These are phyloP conservation scores for Quercus suber DNA, from an alignment of 306 rosid genomes.

Conservation along the genomic window DNA sequence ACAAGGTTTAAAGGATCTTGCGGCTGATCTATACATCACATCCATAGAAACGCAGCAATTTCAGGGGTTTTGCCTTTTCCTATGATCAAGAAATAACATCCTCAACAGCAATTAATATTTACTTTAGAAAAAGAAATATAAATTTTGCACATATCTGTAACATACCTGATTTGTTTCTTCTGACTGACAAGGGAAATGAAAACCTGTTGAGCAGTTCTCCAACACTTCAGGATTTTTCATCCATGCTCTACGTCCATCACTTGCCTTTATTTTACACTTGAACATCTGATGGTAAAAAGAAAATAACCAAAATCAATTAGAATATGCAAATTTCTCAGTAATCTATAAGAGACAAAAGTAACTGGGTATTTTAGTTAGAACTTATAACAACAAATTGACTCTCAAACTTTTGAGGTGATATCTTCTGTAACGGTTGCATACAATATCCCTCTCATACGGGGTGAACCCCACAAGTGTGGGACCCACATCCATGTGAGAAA, in stretches of 20 bases:
- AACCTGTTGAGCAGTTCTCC: slow-evolving; percentile 81
- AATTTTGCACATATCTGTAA: background rate
- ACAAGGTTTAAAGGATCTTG: slow-evolving; percentile 15
- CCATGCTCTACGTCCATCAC: slow-evolving; percentile 79
- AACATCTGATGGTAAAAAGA: slow-evolving; percentile 51
- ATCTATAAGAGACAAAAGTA: background rate
- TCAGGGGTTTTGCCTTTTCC: slow-evolving; percentile 74
- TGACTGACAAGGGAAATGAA: slow-evolving; percentile 55
- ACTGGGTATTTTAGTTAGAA: background rate
- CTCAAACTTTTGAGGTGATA: background rate
- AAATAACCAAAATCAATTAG: background rate
- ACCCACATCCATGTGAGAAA: no score
- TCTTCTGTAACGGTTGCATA: no score
- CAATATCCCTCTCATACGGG: no score
- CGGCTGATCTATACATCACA: slow-evolving; percentile 35
- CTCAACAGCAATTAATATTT: background rate
- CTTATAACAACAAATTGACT: background rate
- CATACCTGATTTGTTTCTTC: slow-evolving; percentile 58
- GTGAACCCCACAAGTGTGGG: no score
- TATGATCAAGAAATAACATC: slow-evolving; percentile 29
- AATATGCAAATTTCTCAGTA: background rate
- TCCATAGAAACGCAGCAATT: slow-evolving; percentile 71
- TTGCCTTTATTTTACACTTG: slow-evolving; percentile 62
- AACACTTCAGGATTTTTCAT: slow-evolving; percentile 73
- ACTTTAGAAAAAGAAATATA: slow-evolving; percentile 2